Percentiles rank a stretch among this genome's conserved stretches.
These are phyloP conservation scores for Cinnamomum micranthum DNA, from an alignment of 164 flowering plant species.

Conservation along the genomic window DNA sequence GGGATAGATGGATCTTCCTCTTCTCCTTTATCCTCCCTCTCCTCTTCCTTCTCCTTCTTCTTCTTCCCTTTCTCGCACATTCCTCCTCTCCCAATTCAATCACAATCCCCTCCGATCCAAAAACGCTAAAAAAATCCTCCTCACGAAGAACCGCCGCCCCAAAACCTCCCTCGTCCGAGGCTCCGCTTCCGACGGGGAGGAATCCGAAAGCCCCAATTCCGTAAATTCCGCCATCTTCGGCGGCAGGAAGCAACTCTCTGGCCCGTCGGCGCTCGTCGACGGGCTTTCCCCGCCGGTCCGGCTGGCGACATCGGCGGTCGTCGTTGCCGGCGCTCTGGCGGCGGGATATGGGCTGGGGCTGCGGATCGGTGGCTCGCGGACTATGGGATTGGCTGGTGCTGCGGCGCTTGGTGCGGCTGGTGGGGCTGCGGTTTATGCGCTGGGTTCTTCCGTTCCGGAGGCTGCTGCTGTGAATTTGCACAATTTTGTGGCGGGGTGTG, in stretches of 20 bases:
- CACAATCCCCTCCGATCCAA: slow-evolving; percentile 24
- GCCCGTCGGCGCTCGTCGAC: slow-evolving; percentile 52
- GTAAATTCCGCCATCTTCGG: slow-evolving; percentile 42
- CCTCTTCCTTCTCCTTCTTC: slow-evolving; percentile 19
- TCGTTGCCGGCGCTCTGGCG: slow-evolving; percentile 68
- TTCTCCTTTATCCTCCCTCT: slow-evolving; percentile 19
- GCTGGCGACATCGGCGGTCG: slow-evolving; percentile 47
- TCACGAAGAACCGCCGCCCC: slow-evolving; percentile 18
- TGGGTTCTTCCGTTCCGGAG: slow-evolving; percentile 75
- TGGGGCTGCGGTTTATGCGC: slow-evolving; percentile 64
- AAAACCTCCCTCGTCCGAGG: slow-evolving; percentile 23
- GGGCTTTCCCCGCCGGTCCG: slow-evolving; percentile 58
- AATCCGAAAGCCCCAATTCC: slow-evolving; percentile 11
- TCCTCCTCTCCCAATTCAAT: slow-evolving; percentile 22
- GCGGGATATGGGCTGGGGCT: slow-evolving; percentile 73
- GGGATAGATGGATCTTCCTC: slow-evolving; percentile 34
- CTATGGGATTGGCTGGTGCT: slow-evolving; percentile 64
- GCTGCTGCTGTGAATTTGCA: slow-evolving; percentile 83
- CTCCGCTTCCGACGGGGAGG: slow-evolving; percentile 18
- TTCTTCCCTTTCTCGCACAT: slow-evolving; percentile 13
- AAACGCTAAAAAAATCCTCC: slow-evolving; percentile 12
- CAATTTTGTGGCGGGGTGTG: slow-evolving; percentile 61
- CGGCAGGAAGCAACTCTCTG: slow-evolving; percentile 56
- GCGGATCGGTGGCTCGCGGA: slow-evolving; percentile 41
- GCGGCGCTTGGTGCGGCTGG: slow-evolving; percentile 71